Evolutionary conservation across 2,329 filamentous ascomycete species (phyloP).

Genomic region (Botrytis deweyae): DNA sequence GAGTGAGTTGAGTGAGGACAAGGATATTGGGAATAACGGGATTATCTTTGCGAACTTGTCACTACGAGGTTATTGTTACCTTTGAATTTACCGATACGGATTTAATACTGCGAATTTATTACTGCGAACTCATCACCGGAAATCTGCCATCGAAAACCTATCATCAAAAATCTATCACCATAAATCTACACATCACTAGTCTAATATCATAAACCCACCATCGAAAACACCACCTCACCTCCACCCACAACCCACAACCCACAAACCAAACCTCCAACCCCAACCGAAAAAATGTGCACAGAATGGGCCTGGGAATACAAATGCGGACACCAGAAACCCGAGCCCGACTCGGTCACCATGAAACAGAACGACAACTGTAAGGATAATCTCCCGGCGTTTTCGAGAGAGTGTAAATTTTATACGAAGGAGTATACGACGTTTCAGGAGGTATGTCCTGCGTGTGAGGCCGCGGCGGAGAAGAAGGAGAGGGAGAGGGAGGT

Average conservation of each 20-base stretch:
- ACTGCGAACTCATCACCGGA: too few relatives aligned
- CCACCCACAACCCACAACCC: not conserved
- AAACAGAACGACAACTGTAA: not conserved
- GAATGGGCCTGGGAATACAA: not conserved
- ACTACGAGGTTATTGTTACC: too few relatives aligned
- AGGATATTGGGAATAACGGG: not conserved
- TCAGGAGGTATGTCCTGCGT: not conserved
- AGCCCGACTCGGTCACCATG: too few relatives aligned
- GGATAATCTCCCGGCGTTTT: not conserved
- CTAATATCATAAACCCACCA: too few relatives aligned
- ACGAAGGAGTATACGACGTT: not conserved
- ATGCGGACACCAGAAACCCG: not conserved
- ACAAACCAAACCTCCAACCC: not conserved
- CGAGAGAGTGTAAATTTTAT: not conserved
- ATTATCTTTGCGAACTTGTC: too few relatives aligned
- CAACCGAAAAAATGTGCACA: not conserved
- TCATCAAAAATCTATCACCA: too few relatives aligned
- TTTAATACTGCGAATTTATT: not conserved
- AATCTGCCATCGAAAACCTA: too few relatives aligned
- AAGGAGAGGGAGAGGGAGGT: too few relatives aligned
- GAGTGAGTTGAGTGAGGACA: not conserved
- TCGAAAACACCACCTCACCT: not conserved
- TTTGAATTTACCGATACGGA: too few relatives aligned
- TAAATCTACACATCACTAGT: too few relatives aligned
- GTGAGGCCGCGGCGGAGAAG: not conserved